Conservation (phyloP, 352 stramenopile species). For the Globisporangium polare region DNA sequence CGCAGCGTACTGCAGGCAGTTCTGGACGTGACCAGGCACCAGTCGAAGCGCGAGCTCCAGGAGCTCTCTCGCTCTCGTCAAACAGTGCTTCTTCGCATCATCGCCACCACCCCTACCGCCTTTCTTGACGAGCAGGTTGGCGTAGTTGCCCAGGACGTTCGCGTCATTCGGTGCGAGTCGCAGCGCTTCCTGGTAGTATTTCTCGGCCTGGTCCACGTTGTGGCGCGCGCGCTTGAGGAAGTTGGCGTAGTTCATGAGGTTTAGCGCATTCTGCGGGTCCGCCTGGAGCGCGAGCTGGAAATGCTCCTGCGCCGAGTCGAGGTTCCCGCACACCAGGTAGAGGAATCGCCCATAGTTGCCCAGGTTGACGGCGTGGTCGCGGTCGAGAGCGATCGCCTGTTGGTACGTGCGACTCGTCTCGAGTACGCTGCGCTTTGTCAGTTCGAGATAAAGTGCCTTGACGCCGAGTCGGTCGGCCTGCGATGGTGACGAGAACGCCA, state of each 20-base stretch:
- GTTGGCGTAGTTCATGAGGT: constrained; percentile 27
- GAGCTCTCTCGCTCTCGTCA: constrained; percentile 13
- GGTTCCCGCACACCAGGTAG: constrained; percentile 15
- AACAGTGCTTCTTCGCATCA: neutral
- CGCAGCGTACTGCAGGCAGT: constrained; percentile 19
- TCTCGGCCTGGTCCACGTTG: constrained; percentile 25
- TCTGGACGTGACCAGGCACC: constrained; percentile 15
- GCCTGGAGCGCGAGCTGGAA: constrained; percentile 25
- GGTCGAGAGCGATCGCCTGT: constrained; percentile 27
- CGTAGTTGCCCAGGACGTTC: constrained; percentile 27
- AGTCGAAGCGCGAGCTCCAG: constrained; percentile 22
- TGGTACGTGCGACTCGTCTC: constrained; percentile 31
- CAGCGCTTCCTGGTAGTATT: constrained; percentile 26
- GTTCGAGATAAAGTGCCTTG: constrained; percentile 44
- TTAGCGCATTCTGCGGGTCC: constrained; percentile 18
- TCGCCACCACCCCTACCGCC: neutral
- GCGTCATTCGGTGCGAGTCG: constrained; percentile 19
- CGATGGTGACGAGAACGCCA: constrained; percentile 9
- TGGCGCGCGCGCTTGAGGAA: constrained; percentile 26
- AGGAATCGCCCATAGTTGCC: constrained; percentile 43
- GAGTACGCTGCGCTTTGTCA: constrained; percentile 14
- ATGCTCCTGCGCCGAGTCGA: constrained; percentile 17
- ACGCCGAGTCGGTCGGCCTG: constrained; percentile 36
- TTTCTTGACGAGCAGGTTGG: constrained; percentile 23
- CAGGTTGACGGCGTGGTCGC: constrained; percentile 26